phyloP scores from a whole-genome alignment of 345 rosid species.

The Carallia brachiata region DNA sequence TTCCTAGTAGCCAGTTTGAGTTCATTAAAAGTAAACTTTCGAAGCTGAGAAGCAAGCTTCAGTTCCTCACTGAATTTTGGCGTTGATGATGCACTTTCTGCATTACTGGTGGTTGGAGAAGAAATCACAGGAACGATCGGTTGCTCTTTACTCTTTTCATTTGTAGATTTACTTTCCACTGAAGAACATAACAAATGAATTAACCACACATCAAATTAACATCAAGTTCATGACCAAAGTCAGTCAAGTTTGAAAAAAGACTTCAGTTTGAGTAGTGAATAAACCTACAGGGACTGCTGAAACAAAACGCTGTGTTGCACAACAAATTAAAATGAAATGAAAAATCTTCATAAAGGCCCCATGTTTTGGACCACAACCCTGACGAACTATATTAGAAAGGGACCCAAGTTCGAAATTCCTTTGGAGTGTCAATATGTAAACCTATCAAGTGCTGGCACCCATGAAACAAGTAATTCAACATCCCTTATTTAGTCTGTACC shows the following conservation, averaged over 20 bases:
- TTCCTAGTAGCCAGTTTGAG: conserved; percentile 30
- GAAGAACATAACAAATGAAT: conserved; percentile 1
- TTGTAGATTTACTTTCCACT: conserved; percentile 21
- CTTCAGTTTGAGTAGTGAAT: neutral
- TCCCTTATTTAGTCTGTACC: neutral
- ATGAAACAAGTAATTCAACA: neutral
- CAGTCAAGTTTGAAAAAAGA: neutral
- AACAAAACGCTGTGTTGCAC: neutral
- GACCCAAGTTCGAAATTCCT: neutral
- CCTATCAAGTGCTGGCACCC: neutral
- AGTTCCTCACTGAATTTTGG: conserved; percentile 30
- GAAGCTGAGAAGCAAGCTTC: conserved; percentile 28
- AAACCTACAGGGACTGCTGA: neutral
- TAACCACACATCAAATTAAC: too few relatives aligned
- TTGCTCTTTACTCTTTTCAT: conserved; percentile 23
- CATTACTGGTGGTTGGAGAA: conserved; percentile 21
- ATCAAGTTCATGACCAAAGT: too few relatives aligned
- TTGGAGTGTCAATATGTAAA: neutral
- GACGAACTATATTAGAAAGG: neutral
- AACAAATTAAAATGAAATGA: neutral
- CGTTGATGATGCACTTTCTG: conserved; percentile 27
- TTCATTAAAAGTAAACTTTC: conserved; percentile 25
- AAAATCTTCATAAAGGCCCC: conserved; percentile 13
- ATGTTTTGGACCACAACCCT: neutral
- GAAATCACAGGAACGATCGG: conserved; percentile 16